A percentile compares a stretch with the other conserved stretches of the same genome.
Evolutionary conservation across 2,329 filamentous ascomycete genomes (phyloP).

Genomic region (Onygena corvina): DNA sequence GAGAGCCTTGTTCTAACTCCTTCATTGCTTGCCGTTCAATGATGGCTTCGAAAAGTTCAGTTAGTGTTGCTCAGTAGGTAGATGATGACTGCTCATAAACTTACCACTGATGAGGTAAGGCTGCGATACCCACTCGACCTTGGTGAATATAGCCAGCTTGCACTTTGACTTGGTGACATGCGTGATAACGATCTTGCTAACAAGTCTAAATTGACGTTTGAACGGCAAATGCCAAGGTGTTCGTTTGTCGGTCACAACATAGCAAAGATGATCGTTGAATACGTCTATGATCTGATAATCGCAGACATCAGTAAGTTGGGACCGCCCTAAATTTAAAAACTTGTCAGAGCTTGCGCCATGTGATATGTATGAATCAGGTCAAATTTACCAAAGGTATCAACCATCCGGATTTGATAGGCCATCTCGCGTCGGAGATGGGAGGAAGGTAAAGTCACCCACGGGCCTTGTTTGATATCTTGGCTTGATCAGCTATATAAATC

Average conservation of each 20-base stretch:
- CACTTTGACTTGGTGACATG: slow-evolving; percentile 85
- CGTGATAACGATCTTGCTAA: slow-evolving; percentile 87
- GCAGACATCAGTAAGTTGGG: slow-evolving; percentile 50
- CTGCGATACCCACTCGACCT: slow-evolving; percentile 70
- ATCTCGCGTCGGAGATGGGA: slow-evolving; percentile 67
- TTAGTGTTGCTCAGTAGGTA: slow-evolving; percentile 10
- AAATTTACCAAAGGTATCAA: slow-evolving; percentile 50
- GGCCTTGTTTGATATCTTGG: slow-evolving; percentile 64
- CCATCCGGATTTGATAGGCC: slow-evolving; percentile 60
- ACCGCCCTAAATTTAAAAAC: slow-evolving; percentile 28
- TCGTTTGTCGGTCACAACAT: slow-evolving; percentile 53
- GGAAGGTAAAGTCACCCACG: slow-evolving; percentile 63
- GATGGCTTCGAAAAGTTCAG: slow-evolving; percentile 26
- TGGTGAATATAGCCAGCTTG: slow-evolving; percentile 77
- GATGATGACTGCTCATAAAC: slow-evolving; percentile 12
- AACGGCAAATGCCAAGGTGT: slow-evolving; percentile 76
- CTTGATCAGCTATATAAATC: slow-evolving; percentile 13
- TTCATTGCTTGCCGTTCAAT: slow-evolving; percentile 57
- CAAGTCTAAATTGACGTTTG: slow-evolving; percentile 62
- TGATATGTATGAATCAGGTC: neutral
- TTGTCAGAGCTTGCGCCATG: slow-evolving; percentile 9
- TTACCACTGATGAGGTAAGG: slow-evolving; percentile 40
- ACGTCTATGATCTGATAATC: slow-evolving; percentile 83
- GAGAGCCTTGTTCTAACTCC: slow-evolving; percentile 45
- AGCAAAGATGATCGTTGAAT: slow-evolving; percentile 63